Conservation (phyloP, 2,329 filamentous ascomycete genomes). For the Lachnellula arida region DNA sequence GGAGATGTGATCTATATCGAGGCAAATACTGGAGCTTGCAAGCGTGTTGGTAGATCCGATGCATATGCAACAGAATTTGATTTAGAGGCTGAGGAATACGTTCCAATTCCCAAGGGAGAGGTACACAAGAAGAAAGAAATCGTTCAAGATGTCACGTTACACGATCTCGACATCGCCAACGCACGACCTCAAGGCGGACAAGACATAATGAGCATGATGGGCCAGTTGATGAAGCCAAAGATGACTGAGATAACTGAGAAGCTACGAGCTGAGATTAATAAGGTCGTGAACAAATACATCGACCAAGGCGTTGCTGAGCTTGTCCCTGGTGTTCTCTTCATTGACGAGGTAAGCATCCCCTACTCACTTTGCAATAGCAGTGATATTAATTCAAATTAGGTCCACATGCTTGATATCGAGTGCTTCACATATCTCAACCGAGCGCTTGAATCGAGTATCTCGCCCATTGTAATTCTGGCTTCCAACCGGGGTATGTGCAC, state of each 20-base stretch:
- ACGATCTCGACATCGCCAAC: conserved; percentile 95
- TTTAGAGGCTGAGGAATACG: conserved; percentile 97
- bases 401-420: conserved; percentile 99
- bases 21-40: conserved; percentile 96
- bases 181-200: conserved; percentile 92
- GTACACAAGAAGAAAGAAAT: conserved; percentile 99
- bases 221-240: conserved; percentile 98
- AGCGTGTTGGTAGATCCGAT: conserved; percentile 91
- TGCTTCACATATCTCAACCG: conserved; percentile 99
- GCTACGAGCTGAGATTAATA: conserved; percentile 92
- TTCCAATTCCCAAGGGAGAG: conserved; percentile 96
- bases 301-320: conserved; percentile 97
- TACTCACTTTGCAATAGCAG: background rate
- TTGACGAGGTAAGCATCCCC: conserved; percentile 73
- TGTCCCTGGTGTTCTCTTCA: conserved; percentile 96
- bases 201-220: conserved; percentile 99
- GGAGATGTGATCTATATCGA: conserved; percentile 99
- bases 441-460: conserved; percentile 91
- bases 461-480: conserved; percentile 93
- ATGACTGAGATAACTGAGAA: conserved; percentile 99
- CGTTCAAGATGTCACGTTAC: conserved; percentile 94
- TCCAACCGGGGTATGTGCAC: conserved; percentile 94
- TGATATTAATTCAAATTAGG: conserved; percentile 46
- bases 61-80: conserved; percentile 98
- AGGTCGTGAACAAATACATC: conserved; percentile 98